Conservation (phyloP, 257 asterid species). For the Plantago major region DNA sequence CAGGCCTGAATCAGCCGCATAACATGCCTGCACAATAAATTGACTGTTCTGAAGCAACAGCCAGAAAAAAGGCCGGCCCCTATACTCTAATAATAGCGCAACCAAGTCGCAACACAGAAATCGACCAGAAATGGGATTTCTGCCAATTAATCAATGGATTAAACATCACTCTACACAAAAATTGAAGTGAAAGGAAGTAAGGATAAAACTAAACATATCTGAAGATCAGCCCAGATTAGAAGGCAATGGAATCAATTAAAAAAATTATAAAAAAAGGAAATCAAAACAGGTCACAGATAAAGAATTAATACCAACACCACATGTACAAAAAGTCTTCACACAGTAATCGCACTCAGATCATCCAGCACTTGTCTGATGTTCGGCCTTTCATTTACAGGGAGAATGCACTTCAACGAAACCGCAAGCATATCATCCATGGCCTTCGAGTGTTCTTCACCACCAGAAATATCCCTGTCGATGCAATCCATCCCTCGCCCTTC, state of each 20-base stretch:
- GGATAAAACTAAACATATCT: slow-evolving; percentile 35
- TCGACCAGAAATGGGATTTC: slow-evolving; percentile 29
- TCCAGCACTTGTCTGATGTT: slow-evolving; percentile 72
- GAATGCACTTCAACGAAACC: slow-evolving; percentile 79
- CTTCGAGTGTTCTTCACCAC: slow-evolving; percentile 65
- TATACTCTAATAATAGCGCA: neutral
- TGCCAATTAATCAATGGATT: slow-evolving; percentile 69
- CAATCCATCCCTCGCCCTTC: slow-evolving; percentile 94
- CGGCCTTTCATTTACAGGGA: slow-evolving; percentile 86
- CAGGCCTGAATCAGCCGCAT: neutral
- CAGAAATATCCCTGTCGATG: slow-evolving; percentile 77
- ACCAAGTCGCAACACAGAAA: neutral
- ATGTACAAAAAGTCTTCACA: slow-evolving; percentile 69
- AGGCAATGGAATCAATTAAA: slow-evolving; percentile 43
- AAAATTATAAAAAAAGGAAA: slow-evolving; percentile 18
- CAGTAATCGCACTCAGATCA: slow-evolving; percentile 61
- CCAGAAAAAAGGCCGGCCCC: neutral
- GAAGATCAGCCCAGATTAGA: slow-evolving; percentile 47
- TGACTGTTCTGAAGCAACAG: neutral
- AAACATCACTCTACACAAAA: slow-evolving; percentile 94
- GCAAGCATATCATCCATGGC: slow-evolving; percentile 88
- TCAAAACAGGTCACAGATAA: slow-evolving; percentile 20
- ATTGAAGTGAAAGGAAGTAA: slow-evolving; percentile 45
- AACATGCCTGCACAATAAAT: neutral
- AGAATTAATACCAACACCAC: slow-evolving; percentile 47